A percentile compares a stretch with the other conserved stretches of the same genome.
Conservation (phyloP, 2,329 filamentous ascomycete genomes). For the Septoria linicola region DNA sequence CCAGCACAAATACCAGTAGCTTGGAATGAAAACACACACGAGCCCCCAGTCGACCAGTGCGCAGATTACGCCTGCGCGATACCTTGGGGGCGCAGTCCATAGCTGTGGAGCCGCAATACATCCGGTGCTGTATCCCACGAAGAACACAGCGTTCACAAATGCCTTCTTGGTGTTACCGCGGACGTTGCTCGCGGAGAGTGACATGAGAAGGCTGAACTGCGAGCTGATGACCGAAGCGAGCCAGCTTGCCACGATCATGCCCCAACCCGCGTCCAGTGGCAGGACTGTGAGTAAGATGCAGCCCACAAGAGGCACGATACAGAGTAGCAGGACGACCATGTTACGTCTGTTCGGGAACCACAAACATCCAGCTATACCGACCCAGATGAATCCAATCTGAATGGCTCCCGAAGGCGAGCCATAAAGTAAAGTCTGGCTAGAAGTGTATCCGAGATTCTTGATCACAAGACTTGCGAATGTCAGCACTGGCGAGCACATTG, state of each 20-base stretch:
- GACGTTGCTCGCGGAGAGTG: constrained; percentile 50
- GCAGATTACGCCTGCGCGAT: constrained; percentile 50
- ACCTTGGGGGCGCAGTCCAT: constrained; percentile 48
- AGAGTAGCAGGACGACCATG: constrained; percentile 43
- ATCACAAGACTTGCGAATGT: constrained; percentile 54
- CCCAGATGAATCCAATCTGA: constrained; percentile 49
- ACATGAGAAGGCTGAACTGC: constrained; percentile 46
- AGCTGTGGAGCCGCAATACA: constrained; percentile 52
- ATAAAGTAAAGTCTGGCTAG: constrained; percentile 50
- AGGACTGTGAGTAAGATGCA: constrained; percentile 48
- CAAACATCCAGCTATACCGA: constrained; percentile 44
- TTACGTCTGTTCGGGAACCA: constrained; percentile 44
- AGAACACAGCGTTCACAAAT: constrained; percentile 50
- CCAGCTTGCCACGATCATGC: constrained; percentile 51
- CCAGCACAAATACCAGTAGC: constrained; percentile 41
- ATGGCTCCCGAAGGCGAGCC: constrained; percentile 51
- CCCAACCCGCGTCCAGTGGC: constrained; percentile 45
- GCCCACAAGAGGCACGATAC: constrained; percentile 47
- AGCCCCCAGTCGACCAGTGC: constrained; percentile 47
- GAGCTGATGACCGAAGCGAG: constrained; percentile 48
- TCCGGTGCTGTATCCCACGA: constrained; percentile 52
- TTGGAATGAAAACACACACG: constrained; percentile 36
- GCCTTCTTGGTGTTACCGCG: constrained; percentile 54
- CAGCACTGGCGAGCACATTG: constrained; percentile 48
- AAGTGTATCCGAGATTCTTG: constrained; percentile 47